These are phyloP conservation scores for Rhodocollybia butyracea DNA, from an alignment of 768 basidiomycete genomes.

Conservation along the genomic window DNA sequence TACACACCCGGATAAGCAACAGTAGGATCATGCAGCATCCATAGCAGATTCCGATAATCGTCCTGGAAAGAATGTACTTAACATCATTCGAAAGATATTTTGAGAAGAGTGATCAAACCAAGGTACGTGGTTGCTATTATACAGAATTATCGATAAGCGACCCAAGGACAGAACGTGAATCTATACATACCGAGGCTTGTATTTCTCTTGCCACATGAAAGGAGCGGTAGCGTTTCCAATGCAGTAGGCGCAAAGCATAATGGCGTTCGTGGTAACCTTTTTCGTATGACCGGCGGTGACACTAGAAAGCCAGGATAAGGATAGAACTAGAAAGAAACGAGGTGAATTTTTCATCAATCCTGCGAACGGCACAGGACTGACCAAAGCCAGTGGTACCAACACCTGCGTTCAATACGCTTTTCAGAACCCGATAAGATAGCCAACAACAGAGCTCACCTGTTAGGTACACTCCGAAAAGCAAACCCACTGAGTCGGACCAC, in stretches of 20 bases:
- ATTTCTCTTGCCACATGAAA: conserved; percentile 73
- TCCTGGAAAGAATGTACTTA: conserved; percentile 75
- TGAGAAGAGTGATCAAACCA: background rate
- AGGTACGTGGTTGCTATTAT: background rate
- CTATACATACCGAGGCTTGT: conserved; percentile 53
- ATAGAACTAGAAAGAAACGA: conserved; percentile 29
- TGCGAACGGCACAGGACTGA: background rate
- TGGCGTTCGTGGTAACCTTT: conserved; percentile 61
- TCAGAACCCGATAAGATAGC: background rate
- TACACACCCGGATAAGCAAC: conserved; percentile 44
- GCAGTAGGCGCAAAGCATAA: conserved; percentile 70
- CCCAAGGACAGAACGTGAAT: background rate
- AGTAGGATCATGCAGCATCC: conserved; percentile 41
- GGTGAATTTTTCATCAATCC: background rate
- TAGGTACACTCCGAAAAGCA: conserved; percentile 55
- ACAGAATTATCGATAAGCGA: background rate
- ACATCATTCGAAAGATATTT: background rate
- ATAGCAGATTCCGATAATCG: conserved; percentile 68
- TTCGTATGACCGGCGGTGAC: conserved; percentile 75
- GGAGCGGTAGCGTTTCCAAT: conserved; percentile 59
- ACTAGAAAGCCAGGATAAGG: conserved; percentile 60
- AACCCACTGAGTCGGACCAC: conserved; percentile 61
- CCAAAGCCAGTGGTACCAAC: conserved; percentile 56
- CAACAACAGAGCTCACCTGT: conserved; percentile 35
- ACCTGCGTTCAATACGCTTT: conserved; percentile 19